Base-by-base conservation (phyloP, 2,329 filamentous ascomycete genomes). In the Spiromastix sp. region DNA sequence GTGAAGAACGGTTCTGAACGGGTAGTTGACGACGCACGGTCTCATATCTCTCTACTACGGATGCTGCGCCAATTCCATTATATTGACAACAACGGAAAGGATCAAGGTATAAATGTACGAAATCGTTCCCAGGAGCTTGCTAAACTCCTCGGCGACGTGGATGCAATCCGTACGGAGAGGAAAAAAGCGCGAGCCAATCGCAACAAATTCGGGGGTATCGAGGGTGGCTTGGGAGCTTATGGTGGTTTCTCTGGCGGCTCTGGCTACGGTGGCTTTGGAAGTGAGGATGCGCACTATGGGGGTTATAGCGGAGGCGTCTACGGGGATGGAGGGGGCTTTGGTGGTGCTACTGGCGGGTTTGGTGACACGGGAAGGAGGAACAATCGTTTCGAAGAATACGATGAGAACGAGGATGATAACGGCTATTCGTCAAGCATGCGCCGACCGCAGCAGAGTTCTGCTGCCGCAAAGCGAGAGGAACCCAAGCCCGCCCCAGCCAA, bases 11-110 rank as follows among this genome's bases (percentile, higher is more conserved):
- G 91, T 43, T 96, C 91, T 9, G 91, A 98, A 61, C 76, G 91
- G 36, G 91, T 98, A 24, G 89, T 98, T 46, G 91, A 98, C 61
- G 91, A 98, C 63, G 91, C 91, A 39, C 79, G 91, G 49, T 87
- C 87, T 39, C 91, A 98, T 59, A 77, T 98, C 42, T 93, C 89
- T 11, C 77, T 96, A 7, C 74, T 98, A 41, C 94, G 95, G 64
- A 98, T 98, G 91, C 75, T 98, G 37, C 84, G 87, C 39, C 91
- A 98, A 59, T 98, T 98, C 63, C 91, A 98, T 64, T 98, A 72
- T 63, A 96, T 98, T 60, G 76, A 98, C 55, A 72, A 76, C 56
- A 96, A 96, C 60, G 91, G 91, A 59, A 98, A 98, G 62, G 91
- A 98, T 56, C 91, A 98, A 61, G 91, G 91, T 42, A 77, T 98